Evolutionary conservation across 2,329 filamentous ascomycete species (phyloP).

Genomic region (Thelonectria olida): DNA sequence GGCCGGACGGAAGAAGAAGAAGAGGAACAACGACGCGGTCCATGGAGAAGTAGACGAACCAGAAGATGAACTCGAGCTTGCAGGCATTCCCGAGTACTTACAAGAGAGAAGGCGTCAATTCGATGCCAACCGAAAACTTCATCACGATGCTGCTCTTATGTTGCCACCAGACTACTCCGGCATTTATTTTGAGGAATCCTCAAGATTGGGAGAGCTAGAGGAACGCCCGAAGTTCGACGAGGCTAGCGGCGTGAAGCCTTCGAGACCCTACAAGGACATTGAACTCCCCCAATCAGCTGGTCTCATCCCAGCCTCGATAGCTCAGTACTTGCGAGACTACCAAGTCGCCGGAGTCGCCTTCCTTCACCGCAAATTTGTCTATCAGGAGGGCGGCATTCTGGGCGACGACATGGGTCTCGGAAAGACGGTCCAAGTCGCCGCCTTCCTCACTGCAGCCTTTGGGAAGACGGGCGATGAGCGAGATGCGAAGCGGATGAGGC

Average conservation of each 20-base stretch:
- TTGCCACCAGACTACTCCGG: constrained; percentile 81
- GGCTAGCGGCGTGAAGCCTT: constrained; percentile 67
- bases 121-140: constrained; percentile 65
- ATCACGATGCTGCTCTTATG: constrained; percentile 75
- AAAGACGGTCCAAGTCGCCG: constrained; percentile 95
- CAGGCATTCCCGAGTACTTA: constrained; percentile 78
- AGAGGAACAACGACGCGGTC: constrained; percentile 36
- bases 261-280: constrained; percentile 78
- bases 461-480: constrained; percentile 92
- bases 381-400: constrained; percentile 88
- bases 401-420: constrained; percentile 98
- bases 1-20: constrained; percentile 36
- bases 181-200: constrained; percentile 71
- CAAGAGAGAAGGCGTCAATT: constrained; percentile 74
- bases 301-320: constrained; percentile 86
- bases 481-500: constrained; percentile 87
- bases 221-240: constrained; percentile 76
- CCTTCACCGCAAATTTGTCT: constrained; percentile 88
- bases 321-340: constrained; percentile 91
- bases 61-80: constrained; percentile 57
- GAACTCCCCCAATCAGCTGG: constrained; percentile 79
- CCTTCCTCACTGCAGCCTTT: constrained; percentile 90
- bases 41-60: constrained; percentile 46
- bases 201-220: constrained; percentile 51
- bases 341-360: constrained; percentile 88